Conservation (phyloP, 495 filamentous ascomycete species). For the Aspergillus ellipticus region DNA sequence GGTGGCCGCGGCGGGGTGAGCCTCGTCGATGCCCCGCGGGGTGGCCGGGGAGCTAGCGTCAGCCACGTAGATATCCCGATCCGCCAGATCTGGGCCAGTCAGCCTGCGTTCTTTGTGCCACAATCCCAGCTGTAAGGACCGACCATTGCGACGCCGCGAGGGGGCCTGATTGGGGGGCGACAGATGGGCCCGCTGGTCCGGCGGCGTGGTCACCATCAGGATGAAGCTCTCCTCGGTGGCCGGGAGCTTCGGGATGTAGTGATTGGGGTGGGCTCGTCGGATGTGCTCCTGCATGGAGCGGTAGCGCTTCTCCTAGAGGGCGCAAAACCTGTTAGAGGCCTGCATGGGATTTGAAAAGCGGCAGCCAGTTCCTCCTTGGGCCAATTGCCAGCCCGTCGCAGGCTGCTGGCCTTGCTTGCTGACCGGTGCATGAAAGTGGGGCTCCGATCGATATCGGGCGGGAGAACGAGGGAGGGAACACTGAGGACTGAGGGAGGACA, state of each 20-base stretch:
- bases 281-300: constrained; percentile 99
- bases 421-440: constrained; percentile 14
- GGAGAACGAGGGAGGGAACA: constrained; percentile 12
- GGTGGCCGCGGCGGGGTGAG: constrained; percentile 65
- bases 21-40: constrained; percentile 69
- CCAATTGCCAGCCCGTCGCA: constrained; percentile 7
- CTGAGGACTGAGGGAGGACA: constrained; percentile 25
- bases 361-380: neutral
- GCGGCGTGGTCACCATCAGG: constrained; percentile 88
- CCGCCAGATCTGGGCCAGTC: constrained; percentile 39
- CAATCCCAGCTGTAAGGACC: constrained; percentile 1
- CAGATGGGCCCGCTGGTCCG: constrained; percentile 61
- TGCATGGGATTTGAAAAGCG: constrained; percentile 7
- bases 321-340: constrained; percentile 22
- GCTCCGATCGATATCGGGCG: constrained; percentile 18
- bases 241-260: constrained; percentile 98
- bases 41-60: constrained; percentile 69
- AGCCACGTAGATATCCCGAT: constrained; percentile 54
- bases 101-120: constrained; percentile 18
- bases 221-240: constrained; percentile 98
- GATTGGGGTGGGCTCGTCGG: constrained; percentile 91
- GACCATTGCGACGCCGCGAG: constrained; percentile 37
- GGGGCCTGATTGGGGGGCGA: constrained; percentile 54
- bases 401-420: constrained; percentile 9
- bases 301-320: constrained; percentile 84